Conservation (phyloP, 495 filamentous ascomycete genomes). For the Diplogelasinospora grovesii region DNA sequence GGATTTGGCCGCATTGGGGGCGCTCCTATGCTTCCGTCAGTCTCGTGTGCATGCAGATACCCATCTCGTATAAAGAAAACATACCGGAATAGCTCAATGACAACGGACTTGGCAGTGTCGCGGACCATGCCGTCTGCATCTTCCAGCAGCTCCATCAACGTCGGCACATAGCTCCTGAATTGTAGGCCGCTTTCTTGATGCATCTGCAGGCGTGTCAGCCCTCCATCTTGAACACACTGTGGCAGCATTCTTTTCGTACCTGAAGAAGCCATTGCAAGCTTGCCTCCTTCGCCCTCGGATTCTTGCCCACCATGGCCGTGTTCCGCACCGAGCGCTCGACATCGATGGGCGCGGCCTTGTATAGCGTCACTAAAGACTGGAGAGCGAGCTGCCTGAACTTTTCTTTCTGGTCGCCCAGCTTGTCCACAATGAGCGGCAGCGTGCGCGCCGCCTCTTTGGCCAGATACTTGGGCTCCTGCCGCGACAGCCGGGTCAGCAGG, state of each 20-base stretch:
- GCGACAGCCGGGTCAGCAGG: slow-evolving; percentile 70
- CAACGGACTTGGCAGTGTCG: slow-evolving; percentile 70
- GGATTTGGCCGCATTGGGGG: slow-evolving; percentile 74
- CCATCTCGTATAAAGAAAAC: slow-evolving; percentile 9
- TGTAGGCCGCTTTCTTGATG: slow-evolving; percentile 66
- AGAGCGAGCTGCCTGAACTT: slow-evolving; percentile 64
- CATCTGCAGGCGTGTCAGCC: slow-evolving; percentile 50
- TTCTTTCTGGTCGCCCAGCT: slow-evolving; percentile 83
- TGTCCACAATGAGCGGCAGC: slow-evolving; percentile 70
- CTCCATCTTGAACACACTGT: too few relatives aligned
- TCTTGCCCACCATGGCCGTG: slow-evolving; percentile 68
- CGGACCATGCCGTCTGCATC: slow-evolving; percentile 82
- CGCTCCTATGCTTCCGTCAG: slow-evolving; percentile 47
- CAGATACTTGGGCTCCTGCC: slow-evolving; percentile 69
- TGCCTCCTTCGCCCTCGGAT: slow-evolving; percentile 72
- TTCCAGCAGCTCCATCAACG: slow-evolving; percentile 77
- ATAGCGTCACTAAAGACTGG: slow-evolving; percentile 68
- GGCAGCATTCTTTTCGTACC: slow-evolving; percentile 27
- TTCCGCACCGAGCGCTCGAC: slow-evolving; percentile 77
- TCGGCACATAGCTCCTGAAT: slow-evolving; percentile 76
- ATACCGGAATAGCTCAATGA: slow-evolving; percentile 81
- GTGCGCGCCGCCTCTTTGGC: slow-evolving; percentile 57
- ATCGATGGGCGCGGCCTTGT: slow-evolving; percentile 57
- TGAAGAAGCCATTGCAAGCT: slow-evolving; percentile 78
- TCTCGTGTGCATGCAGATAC: not conserved